These are phyloP conservation scores for Penstemon eatonii DNA, from an alignment of 257 asterid species.

Conservation along the genomic window DNA sequence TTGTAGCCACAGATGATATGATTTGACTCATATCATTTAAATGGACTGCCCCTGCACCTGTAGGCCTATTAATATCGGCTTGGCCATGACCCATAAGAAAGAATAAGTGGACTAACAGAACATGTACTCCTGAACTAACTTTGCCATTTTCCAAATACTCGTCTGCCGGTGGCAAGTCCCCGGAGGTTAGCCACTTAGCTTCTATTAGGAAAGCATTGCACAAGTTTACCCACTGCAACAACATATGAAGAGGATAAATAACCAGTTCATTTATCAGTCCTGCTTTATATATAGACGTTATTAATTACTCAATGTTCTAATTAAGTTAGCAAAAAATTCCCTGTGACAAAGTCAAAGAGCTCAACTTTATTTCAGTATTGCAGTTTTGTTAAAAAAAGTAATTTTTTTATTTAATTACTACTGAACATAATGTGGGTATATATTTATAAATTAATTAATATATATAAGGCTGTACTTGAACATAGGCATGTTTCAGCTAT, in stretches of 20 bases:
- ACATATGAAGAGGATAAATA: background rate
- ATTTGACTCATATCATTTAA: conserved; percentile 23
- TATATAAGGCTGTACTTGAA: too few species aligned
- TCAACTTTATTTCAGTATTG: too few species aligned
- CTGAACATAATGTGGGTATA: too few species aligned
- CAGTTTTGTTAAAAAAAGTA: too few species aligned
- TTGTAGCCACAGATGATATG: conserved; percentile 31
- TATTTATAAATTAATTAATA: too few species aligned
- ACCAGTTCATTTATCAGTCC: too few species aligned
- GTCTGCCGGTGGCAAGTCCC: conserved; percentile 27
- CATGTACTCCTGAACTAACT: conserved; percentile 40
- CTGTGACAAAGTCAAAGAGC: too few species aligned
- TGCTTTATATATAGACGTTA: background rate
- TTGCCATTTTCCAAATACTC: conserved; percentile 37
- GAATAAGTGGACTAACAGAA: conserved; percentile 29
- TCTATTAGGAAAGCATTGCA: conserved; percentile 58
- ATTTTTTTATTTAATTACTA: too few species aligned
- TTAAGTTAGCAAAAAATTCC: too few species aligned
- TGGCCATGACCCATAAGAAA: conserved; percentile 33
- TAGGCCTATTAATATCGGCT: background rate
- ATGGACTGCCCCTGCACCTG: background rate
- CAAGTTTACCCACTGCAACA: conserved; percentile 50
- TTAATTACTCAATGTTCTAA: too few species aligned
- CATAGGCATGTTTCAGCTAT: too few species aligned
- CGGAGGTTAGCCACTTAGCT: conserved; percentile 39